Conservation (phyloP, 75 land plant genomes). For the Chamaecyparis obtusa region DNA sequence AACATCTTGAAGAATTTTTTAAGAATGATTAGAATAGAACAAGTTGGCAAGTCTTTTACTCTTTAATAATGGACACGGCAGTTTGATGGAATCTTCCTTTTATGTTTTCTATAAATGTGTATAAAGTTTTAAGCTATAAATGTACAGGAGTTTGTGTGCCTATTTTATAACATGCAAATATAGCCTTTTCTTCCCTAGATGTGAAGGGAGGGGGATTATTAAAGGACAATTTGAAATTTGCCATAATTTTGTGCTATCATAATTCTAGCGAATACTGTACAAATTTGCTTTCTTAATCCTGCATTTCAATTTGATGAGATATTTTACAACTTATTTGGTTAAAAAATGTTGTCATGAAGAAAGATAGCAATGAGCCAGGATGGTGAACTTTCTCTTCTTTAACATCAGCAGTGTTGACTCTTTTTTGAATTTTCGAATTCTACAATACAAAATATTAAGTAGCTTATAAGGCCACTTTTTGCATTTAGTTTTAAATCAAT, state of each 20-base stretch:
- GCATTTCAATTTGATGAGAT: background rate
- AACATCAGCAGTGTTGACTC: background rate
- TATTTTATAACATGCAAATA: background rate
- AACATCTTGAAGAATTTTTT: background rate
- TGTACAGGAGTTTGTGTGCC: background rate
- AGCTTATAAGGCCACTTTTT: constrained; percentile 1
- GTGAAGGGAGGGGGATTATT: background rate
- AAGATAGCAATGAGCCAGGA: background rate
- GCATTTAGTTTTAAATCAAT: background rate
- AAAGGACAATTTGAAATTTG: background rate
- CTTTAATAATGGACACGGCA: background rate
- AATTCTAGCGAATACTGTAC: background rate
- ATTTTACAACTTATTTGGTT: background rate
- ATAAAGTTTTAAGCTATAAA: background rate
- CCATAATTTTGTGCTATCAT: background rate
- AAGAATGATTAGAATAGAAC: background rate
- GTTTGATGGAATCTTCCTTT: background rate
- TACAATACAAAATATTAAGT: background rate
- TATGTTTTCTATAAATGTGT: background rate
- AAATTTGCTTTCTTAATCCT: background rate
- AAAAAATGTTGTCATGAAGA: background rate
- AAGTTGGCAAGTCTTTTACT: background rate
- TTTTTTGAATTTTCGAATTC: background rate
- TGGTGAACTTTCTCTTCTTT: background rate
- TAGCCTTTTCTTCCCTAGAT: background rate